phyloP scores from a whole-genome alignment of 2,329 filamentous ascomycete genomes.

The Fusarium robinianum region DNA sequence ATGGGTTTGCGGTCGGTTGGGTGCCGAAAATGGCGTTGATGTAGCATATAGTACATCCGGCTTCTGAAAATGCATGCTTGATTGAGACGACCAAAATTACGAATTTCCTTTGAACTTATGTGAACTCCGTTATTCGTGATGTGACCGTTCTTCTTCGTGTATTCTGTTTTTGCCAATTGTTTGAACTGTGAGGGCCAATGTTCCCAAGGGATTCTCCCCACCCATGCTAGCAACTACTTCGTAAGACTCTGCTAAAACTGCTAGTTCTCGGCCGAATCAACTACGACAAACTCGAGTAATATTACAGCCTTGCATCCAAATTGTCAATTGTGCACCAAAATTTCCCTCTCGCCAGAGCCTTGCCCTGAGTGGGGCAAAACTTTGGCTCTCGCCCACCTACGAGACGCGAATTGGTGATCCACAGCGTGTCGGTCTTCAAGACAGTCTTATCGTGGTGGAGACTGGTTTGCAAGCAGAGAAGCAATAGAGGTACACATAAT shows the following conservation, averaged over 20 bases:
- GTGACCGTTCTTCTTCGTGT: no score
- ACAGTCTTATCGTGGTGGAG: no score
- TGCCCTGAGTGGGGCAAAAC: slow-evolving; percentile 32
- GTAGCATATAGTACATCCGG: slow-evolving; percentile 50
- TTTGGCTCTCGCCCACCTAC: no score
- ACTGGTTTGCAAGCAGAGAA: no score
- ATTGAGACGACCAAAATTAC: slow-evolving; percentile 37
- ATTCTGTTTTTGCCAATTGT: no score
- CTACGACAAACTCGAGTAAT: slow-evolving; percentile 7
- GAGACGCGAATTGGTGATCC: no score
- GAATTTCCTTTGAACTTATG: slow-evolving; percentile 2
- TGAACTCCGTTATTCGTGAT: no score
- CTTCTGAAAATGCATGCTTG: slow-evolving; percentile 48
- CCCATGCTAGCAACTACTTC: background rate
- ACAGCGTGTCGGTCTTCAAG: no score
- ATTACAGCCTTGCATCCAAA: slow-evolving; percentile 34
- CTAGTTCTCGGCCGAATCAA: background rate
- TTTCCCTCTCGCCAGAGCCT: slow-evolving; percentile 30
- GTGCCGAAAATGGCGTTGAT: slow-evolving; percentile 48
- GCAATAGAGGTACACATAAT: no score
- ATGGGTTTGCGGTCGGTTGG: slow-evolving; percentile 39
- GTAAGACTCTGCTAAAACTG: background rate
- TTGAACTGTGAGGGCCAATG: no score
- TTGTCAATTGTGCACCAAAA: slow-evolving; percentile 25
- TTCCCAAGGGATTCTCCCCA: background rate